Evolutionary conservation across 495 filamentous ascomycete species (phyloP), one percentile per base, ranked within the genome.

Genomic region (Daldinia caldariorum): DNA sequence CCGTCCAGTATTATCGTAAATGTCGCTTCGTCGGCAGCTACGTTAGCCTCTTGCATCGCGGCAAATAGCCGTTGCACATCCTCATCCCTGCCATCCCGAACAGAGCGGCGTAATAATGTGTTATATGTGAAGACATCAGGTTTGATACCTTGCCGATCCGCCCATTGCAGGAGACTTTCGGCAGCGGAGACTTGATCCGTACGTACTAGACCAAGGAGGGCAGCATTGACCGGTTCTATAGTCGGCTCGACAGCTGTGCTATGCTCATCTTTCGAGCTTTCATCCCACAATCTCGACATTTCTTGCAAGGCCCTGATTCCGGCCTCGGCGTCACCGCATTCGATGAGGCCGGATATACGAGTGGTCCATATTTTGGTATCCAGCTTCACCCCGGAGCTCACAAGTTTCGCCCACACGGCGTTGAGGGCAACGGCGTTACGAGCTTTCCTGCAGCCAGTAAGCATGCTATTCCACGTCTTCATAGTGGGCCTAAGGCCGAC

Each of bases 101-200:
- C 79, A 45, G 87, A 72, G 2, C 83, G 77, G 6, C 82, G 79
- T 29, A 94, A 80, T 9, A 92, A 81, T 4, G 83, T 88, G 78
- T 94, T 94, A 80, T 87, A 94, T 12, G 91, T 92, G 59, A 79
- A 78, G 37, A 84, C 76, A 71, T 92, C 85, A 16, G 88, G 88
- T 37, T 80, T 58, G 50, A 94, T 85, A 31, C 80, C 82, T 45
- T 89, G 86, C 4, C 70, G 74, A 7, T 71, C 73, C 0, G 89
- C 90, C 87, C 89, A 92, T 10, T 66, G 58, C 8, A 94, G 78
- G 4, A 93, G 77, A 9, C 80, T 76, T 9, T 79, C 66, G 49
- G 85, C 83, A 20, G 63, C 72, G 8, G 43, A 39, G 6, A 70
- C 49, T 18, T 79, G 74, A 6, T 81, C 74, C 34, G 67, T 58